These are phyloP conservation scores for Mucor indicus DNA, from an alignment of 371 early-diverging fungal genomes.

Conservation along the genomic window DNA sequence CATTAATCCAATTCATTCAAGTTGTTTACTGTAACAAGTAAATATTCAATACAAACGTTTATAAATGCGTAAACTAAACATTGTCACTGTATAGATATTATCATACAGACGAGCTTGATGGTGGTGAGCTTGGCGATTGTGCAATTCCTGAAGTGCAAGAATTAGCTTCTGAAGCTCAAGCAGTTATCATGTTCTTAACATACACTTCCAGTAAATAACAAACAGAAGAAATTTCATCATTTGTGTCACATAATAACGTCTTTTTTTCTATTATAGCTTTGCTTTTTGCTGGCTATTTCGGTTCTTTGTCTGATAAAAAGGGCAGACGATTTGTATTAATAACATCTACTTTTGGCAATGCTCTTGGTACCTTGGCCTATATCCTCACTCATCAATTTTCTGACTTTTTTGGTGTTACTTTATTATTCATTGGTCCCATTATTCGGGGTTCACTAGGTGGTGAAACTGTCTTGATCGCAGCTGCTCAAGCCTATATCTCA, in stretches of 20 bases:
- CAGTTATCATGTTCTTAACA: conserved; percentile 27
- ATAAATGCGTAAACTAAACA: neutral
- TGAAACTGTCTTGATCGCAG: conserved; percentile 26
- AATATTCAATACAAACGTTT: neutral
- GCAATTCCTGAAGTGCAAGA: conserved; percentile 42
- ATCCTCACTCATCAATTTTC: conserved; percentile 23
- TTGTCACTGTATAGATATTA: conserved; percentile 18
- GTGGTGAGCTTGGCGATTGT: conserved; percentile 23
- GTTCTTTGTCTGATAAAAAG: conserved; percentile 35
- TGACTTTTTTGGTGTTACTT: conserved; percentile 19
- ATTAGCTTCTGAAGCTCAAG: conserved; percentile 30
- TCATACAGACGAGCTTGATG: conserved; percentile 3
- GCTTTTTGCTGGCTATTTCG: conserved; percentile 31
- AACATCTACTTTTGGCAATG: conserved; percentile 26
- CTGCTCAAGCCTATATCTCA: conserved; percentile 41
- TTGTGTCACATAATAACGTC: no score
- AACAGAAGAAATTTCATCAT: neutral
- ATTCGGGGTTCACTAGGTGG: conserved; percentile 34
- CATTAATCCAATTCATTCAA: conserved; percentile 32
- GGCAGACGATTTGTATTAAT: conserved; percentile 25
- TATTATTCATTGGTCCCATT: conserved; percentile 35
- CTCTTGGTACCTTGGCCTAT: conserved; percentile 14
- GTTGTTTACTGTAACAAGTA: conserved; percentile 38
- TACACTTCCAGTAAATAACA: conserved; percentile 24
- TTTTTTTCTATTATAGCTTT: conserved; percentile 20